Evolutionary conservation across 768 basidiomycete genomes (phyloP), one percentile per base, ranked within the genome.

Genomic region (Naematelia aurantialba): DNA sequence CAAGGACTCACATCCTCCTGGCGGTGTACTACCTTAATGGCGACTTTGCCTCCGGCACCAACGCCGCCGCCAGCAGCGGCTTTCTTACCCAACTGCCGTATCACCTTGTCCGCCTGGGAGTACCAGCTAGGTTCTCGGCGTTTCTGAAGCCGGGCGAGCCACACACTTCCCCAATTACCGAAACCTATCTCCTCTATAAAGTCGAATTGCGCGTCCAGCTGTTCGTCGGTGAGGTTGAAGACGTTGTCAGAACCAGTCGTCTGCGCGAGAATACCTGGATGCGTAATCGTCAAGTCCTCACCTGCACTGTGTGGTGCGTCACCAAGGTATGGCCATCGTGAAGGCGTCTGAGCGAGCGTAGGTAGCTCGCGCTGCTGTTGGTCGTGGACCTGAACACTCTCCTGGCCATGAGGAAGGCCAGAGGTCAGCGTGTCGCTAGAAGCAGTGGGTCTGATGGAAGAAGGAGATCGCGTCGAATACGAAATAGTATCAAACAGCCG

Each of bases 21-120:
- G 42, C 93, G 81, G 73, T 92, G 90, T 0, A 99, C 93, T 39
- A 99, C 83, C 79, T 99, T 99, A 69, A 92, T 87, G 1, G 93
- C 94, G 42, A 93, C 82, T 70, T 63, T 66, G 1, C 72, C 69
- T 17, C 64, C 59, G 11, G 61, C 62, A 2, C 65, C 66, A 31
- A 57, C 45, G 17, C 68, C 68, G 25, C 64, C 61, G 13, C 53
- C 49, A 8, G 56, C 56, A 5, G 61, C 66, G 10, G 61, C 56
- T 11, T 46, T 53, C 30, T 44, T 65, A 1, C 70, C 70, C 11
- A 72, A 21, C 44, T 22, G 47, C 42, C 39, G 49, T 1, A 55
- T 42, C 17, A 52, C 45, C 34, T 19, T 14, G 42, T 51, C 4
- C 26, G 30, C 52, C 4, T 27, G 29, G 24, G 29, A 47, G n/a